Conservation (phyloP, 805 yeast genomes). For the Lipomyces orientalis region DNA sequence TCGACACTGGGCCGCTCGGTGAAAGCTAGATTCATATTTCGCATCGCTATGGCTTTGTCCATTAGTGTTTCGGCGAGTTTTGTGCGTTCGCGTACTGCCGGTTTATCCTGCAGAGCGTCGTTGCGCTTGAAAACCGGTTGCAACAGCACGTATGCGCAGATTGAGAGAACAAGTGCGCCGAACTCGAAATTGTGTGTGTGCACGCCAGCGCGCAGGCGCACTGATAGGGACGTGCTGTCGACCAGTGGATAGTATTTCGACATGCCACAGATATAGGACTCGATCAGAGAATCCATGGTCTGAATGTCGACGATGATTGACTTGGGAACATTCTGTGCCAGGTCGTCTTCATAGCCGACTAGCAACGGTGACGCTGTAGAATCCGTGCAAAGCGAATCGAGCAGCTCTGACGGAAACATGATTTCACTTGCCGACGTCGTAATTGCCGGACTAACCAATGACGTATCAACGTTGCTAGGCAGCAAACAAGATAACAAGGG, state of each 20-base stretch:
- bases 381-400: neutral
- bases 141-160: neutral
- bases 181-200: neutral
- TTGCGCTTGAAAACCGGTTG: neutral
- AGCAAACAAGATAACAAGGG: too few relatives aligned
- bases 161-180: neutral
- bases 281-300: neutral
- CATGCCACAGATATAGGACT: neutral
- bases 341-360: neutral
- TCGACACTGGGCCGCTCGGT: neutral
- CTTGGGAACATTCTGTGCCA: neutral
- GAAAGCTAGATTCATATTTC: neutral
- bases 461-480: neutral
- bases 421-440: neutral
- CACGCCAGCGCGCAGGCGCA: neutral
- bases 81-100: neutral
- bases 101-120: neutral
- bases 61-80: neutral
- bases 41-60: neutral
- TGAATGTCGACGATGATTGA: neutral
- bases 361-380: neutral
- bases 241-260: neutral
- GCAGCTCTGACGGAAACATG: neutral
- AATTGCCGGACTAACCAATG: neutral
- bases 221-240: neutral